phyloP scores from a whole-genome alignment of 2,329 filamentous ascomycete species.

The Exophiala bonariae region DNA sequence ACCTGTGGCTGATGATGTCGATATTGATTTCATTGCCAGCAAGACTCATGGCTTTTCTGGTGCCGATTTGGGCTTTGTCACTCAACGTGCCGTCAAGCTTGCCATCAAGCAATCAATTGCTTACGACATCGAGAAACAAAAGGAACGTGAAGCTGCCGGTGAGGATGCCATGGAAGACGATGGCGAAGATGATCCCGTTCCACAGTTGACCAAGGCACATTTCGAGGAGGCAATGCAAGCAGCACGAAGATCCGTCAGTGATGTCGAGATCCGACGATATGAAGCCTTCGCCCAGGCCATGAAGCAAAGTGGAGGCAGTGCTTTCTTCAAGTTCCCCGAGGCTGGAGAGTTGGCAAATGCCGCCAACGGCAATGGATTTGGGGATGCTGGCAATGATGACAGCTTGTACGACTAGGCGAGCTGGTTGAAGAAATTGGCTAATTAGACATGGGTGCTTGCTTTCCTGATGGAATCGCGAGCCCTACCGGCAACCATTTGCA shows the following conservation, averaged over 20 bases:
- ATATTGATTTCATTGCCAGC: slow-evolving; percentile 87
- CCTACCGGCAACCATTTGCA: too few species aligned
- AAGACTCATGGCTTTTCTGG: slow-evolving; percentile 99
- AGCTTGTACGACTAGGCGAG: slow-evolving; percentile 87
- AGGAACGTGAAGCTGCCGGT: slow-evolving; percentile 82
- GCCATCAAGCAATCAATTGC: slow-evolving; percentile 97
- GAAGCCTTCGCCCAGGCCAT: slow-evolving; percentile 98
- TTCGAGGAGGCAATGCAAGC: slow-evolving; percentile 99
- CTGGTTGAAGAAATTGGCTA: not conserved
- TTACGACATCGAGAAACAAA: slow-evolving; percentile 82
- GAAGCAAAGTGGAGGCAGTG: slow-evolving; percentile 95
- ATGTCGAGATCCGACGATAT: slow-evolving; percentile 96
- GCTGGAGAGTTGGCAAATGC: slow-evolving; percentile 54
- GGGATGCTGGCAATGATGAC: slow-evolving; percentile 88
- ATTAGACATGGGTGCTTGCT: slow-evolving; percentile 3
- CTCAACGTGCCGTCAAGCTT: slow-evolving; percentile 97
- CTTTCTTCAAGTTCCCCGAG: slow-evolving; percentile 94
- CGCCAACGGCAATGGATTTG: slow-evolving; percentile 61
- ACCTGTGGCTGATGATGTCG: slow-evolving; percentile 81
- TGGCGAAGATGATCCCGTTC: slow-evolving; percentile 83
- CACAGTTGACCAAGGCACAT: slow-evolving; percentile 91
- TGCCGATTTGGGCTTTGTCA: slow-evolving; percentile 99
- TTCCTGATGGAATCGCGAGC: slow-evolving; percentile 1
- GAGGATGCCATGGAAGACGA: slow-evolving; percentile 82
- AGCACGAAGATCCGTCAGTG: slow-evolving; percentile 88